Percentiles rank a stretch among this genome's conserved stretches.
Evolutionary conservation across 805 yeast genomes (phyloP).

Genomic region (Kodamaea hsintzibuensis): DNA sequence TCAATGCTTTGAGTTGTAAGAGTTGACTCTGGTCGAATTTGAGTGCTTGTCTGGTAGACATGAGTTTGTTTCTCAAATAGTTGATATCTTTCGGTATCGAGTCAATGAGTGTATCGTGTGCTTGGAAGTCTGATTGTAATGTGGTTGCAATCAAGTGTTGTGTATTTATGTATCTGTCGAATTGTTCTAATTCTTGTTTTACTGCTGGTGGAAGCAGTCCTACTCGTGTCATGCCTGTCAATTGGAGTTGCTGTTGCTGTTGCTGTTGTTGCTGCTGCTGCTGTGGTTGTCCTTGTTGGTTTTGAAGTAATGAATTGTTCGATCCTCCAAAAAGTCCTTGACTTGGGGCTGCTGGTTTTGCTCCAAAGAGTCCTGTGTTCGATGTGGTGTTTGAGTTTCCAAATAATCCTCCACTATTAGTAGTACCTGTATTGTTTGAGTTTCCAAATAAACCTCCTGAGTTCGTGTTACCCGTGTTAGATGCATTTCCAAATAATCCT

Average conservation of each 20-base stretch:
- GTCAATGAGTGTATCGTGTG: conserved; percentile 62
- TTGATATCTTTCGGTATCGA: conserved; percentile 74
- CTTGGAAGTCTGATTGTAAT: conserved; percentile 58
- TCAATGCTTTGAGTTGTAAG: conserved; percentile 32
- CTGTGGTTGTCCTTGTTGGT: conserved; percentile 25
- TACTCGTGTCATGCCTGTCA: conserved; percentile 75
- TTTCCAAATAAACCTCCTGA: conserved; percentile 29
- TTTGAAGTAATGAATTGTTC: too few species aligned
- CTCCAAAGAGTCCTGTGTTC: conserved; percentile 14
- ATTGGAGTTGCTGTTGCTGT: conserved; percentile 22
- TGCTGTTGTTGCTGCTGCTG: conserved; percentile 22
- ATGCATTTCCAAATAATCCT: conserved; percentile 20
- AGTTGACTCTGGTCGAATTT: conserved; percentile 46
- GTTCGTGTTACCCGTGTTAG: conserved; percentile 27
- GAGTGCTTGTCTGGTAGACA: conserved; percentile 66
- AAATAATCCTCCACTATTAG: conserved; percentile 13
- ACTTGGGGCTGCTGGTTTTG: conserved; percentile 8
- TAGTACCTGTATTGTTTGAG: conserved; percentile 9
- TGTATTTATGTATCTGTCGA: conserved; percentile 70
- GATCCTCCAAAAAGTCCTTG: conserved; percentile 15
- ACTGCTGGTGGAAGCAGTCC: conserved; percentile 72
- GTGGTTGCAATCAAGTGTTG: conserved; percentile 74
- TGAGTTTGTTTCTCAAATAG: conserved; percentile 59
- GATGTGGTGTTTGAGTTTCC: conserved; percentile 6
- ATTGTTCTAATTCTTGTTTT: conserved; percentile 65